These are phyloP conservation scores for Aspergillus funiculosus DNA, from an alignment of 495 filamentous ascomycete genomes.

Conservation along the genomic window DNA sequence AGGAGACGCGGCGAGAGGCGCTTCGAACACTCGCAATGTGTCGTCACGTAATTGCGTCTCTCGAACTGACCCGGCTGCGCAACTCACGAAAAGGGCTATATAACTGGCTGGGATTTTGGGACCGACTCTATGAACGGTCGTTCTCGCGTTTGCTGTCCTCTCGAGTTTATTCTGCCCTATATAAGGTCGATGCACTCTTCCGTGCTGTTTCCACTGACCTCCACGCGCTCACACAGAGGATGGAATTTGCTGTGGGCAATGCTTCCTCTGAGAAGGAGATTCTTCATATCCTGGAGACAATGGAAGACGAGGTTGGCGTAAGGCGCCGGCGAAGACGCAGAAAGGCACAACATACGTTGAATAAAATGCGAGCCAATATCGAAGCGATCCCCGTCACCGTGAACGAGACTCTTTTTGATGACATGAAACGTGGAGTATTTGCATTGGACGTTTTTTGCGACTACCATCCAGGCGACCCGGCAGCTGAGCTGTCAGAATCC, in stretches of 20 bases:
- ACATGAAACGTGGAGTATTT: constrained; percentile 26
- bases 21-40: constrained; percentile 21
- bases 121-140: constrained; percentile 16
- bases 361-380: constrained; percentile 18
- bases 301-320: constrained; percentile 22
- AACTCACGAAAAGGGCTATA: constrained; percentile 22
- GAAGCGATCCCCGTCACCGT: constrained; percentile 23
- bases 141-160: constrained; percentile 10
- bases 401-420: constrained; percentile 19
- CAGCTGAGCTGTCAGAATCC: constrained; percentile 15
- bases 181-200: constrained; percentile 20
- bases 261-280: constrained; percentile 20
- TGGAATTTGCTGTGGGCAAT: constrained; percentile 7
- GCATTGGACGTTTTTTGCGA: constrained; percentile 21
- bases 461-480: constrained; percentile 23
- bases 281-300: constrained; percentile 17
- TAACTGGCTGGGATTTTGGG: constrained; percentile 25
- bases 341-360: constrained; percentile 17
- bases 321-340: constrained; percentile 18
- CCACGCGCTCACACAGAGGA: constrained; percentile 17
- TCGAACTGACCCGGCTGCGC: constrained; percentile 23
- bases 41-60: constrained; percentile 19
- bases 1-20: constrained; percentile 16
- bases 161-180: constrained; percentile 11
- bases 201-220: constrained; percentile 20